Base-by-base conservation (phyloP, 106 monocot species). In the Phalaenopsis aphrodite region DNA sequence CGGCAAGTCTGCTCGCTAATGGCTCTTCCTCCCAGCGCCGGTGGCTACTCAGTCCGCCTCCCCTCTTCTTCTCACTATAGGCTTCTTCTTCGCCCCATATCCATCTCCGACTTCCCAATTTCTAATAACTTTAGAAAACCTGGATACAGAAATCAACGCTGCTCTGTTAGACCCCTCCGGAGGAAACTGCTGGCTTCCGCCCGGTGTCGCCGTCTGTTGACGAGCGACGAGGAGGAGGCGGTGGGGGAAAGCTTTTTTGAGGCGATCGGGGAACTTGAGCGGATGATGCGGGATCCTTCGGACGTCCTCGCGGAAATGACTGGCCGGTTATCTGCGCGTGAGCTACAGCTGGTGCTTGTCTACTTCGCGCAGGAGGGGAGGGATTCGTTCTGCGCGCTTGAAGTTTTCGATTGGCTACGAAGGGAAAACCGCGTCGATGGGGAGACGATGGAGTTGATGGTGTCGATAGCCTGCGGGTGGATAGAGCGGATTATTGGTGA, bases 381-480 rank as follows among this genome's bases (percentile, higher is more conserved):
- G 75, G 97, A 98, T 78, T 86, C 94, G 23, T 98, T 92, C 88
- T 98, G 97, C 73, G 92, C 94, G 18, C 86, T 98, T 16, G 97
- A 98, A 79, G 97, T 98, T 36, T 98, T 98, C 81, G 97, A 94
- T 45, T 98, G 91, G 90, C 75, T 98, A 78, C 82, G 82, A 81
- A 90, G 79, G 82, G 97, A 94, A 86, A 92, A 94, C 65, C 75
- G 87, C 47, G 90, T 94, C 10, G 97, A 98, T 68, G 88, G 87
- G 78, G 94, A 94, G 85, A 98, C 90, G 46, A 90, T 92, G 94
- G 94, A 97, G 86, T 84, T 97, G 77, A 97, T 97, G 97, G 97
- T 88, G 7, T 90, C 90, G 30, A 97, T 97, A 46, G 88, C 88
- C 10, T 97, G 97, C 45, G 89, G 90, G 23, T 98, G 97, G 97